Conservation (phyloP, 768 basidiomycete genomes). For the Xanthoconium purpureum region DNA sequence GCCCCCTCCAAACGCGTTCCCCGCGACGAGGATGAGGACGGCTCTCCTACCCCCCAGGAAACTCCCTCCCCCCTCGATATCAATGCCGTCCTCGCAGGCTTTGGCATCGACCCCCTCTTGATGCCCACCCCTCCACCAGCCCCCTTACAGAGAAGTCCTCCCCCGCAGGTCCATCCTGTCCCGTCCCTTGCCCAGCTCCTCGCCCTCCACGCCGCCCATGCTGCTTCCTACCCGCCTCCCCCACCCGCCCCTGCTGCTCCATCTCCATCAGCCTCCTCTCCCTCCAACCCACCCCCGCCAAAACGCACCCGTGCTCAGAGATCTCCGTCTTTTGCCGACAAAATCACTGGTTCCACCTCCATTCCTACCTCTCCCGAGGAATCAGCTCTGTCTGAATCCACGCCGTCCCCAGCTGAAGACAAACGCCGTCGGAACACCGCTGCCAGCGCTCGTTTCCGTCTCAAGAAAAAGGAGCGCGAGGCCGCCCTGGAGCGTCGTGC, state of each 20-base stretch:
- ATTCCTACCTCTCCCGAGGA: constrained; percentile 30
- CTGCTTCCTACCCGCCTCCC: constrained; percentile 21
- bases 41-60: constrained; percentile 24
- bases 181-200: constrained; percentile 72
- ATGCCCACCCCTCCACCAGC: constrained; percentile 26
- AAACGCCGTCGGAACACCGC: constrained; percentile 93
- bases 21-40: constrained; percentile 41
- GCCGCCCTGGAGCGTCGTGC: constrained; percentile 80
- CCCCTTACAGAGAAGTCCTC: constrained; percentile 28
- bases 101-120: constrained; percentile 45
- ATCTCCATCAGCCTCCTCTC: constrained; percentile 14
- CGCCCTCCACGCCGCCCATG: constrained; percentile 50
- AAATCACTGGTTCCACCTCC: neutral
- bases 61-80: constrained; percentile 42
- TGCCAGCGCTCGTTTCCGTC: constrained; percentile 86
- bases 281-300: constrained; percentile 21
- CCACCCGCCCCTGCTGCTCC: constrained; percentile 13
- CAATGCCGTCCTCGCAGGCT: constrained; percentile 34
- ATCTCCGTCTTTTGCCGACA: constrained; percentile 36
- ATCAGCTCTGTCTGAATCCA: constrained; percentile 11
- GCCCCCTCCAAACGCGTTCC: constrained; percentile 35
- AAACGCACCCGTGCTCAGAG: constrained; percentile 62
- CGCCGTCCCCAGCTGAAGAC: constrained; percentile 67
- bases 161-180: constrained; percentile 21
- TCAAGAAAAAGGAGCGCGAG: constrained; percentile 97